phyloP scores from a whole-genome alignment of 164 flowering plant genomes.

The Piper longum region DNA sequence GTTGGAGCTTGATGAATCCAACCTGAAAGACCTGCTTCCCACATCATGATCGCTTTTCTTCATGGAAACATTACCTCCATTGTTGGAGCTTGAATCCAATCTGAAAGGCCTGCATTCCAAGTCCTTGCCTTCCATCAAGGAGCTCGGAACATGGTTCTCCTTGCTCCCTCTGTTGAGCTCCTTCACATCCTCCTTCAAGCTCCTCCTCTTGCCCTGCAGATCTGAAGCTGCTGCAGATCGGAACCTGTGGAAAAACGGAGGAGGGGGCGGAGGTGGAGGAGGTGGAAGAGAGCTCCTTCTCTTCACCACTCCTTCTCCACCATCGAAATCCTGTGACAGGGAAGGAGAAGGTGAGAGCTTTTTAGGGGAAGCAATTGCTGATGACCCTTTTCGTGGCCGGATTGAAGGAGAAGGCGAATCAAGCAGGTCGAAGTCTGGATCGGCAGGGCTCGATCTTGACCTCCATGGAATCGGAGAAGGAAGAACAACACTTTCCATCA shows the following conservation, averaged over 20 bases:
- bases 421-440: slow-evolving; percentile 19
- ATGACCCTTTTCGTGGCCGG: slow-evolving; percentile 18
- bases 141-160: slow-evolving; percentile 3
- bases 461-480: slow-evolving; percentile 87
- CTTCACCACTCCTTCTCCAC: slow-evolving; percentile 37
- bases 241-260: slow-evolving; percentile 10
- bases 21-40: slow-evolving; percentile 3
- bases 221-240: slow-evolving; percentile 4
- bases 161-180: slow-evolving; percentile 12
- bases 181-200: slow-evolving; percentile 9
- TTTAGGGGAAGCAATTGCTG: slow-evolving; percentile 22
- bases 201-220: slow-evolving; percentile 7
- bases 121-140: slow-evolving; percentile 2
- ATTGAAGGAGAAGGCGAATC: slow-evolving; percentile 18
- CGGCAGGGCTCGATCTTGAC: slow-evolving; percentile 54
- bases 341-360: slow-evolving; percentile 33
- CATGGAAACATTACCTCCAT: too few relatives aligned
- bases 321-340: slow-evolving; percentile 28
- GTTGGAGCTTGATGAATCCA: slow-evolving; percentile 8
- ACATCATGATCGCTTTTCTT: too few relatives aligned
- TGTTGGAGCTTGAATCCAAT: slow-evolving; percentile 1
- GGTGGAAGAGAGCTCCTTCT: slow-evolving; percentile 23
- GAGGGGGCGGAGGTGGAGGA: slow-evolving; percentile 19
- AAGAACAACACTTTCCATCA: slow-evolving; percentile 39
- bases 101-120: slow-evolving; percentile 4